A percentile compares a stretch with the other conserved stretches of the same genome.
phyloP scores from a whole-genome alignment of 2,329 filamentous ascomycete genomes.

The Arthroderma uncinatum region DNA sequence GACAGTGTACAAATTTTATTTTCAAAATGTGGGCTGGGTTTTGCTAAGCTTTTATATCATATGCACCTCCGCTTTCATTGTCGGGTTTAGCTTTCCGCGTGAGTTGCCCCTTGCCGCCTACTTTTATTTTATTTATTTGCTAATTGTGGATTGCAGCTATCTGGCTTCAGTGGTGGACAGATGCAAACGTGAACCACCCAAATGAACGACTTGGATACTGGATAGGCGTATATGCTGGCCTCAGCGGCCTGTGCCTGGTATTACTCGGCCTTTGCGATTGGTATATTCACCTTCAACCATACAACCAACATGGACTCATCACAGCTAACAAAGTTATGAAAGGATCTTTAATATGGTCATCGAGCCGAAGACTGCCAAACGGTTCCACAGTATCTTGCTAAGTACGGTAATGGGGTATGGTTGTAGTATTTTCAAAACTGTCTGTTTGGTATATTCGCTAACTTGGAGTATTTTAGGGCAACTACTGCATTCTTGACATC shows the following conservation, averaged over 20 bases:
- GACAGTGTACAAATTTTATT: constrained; percentile 5
- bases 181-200: neutral
- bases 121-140: neutral
- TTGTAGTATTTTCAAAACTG: neutral
- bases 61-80: neutral
- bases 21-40: constrained; percentile 1
- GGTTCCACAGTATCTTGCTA: no score
- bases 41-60: neutral
- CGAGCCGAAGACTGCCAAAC: no score
- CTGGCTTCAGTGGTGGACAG: neutral
- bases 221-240: no score
- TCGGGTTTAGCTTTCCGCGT: constrained; percentile 3
- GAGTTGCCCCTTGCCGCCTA: neutral
- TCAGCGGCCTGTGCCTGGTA: no score
- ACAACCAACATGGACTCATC: no score
- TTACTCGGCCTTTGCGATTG: no score
- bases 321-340: no score
- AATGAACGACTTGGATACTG: no score
- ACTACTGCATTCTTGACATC: neutral
- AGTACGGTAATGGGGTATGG: no score
- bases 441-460: neutral
- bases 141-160: neutral
- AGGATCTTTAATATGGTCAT: no score
- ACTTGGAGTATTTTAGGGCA: neutral
- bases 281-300: no score